These are phyloP conservation scores for Jatropha multifida DNA, from an alignment of 441 rosid species.

Conservation along the genomic window DNA sequence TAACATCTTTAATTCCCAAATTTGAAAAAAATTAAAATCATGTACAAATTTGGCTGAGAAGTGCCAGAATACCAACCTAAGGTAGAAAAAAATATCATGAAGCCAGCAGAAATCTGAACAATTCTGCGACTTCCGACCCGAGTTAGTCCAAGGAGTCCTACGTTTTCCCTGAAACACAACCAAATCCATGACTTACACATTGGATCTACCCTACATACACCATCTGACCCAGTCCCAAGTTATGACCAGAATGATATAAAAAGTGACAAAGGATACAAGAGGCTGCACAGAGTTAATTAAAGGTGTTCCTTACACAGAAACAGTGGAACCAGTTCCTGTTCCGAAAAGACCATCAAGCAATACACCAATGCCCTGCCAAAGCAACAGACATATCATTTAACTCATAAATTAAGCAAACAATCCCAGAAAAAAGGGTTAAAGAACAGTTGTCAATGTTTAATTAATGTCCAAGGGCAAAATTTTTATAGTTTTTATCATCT, in stretches of 20 bases:
- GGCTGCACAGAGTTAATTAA: slow-evolving; percentile 15
- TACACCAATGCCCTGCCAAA: slow-evolving; percentile 82
- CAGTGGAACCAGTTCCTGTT: slow-evolving; percentile 75
- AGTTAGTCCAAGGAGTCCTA: slow-evolving; percentile 93
- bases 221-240: background rate
- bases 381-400: background rate
- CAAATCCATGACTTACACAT: background rate
- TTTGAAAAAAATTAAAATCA: no score
- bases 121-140: slow-evolving; percentile 97
- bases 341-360: slow-evolving; percentile 87
- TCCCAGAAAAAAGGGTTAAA: background rate
- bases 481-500: background rate
- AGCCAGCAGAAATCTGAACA: slow-evolving; percentile 92
- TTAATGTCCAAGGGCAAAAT: background rate
- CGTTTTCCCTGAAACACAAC: slow-evolving; percentile 71
- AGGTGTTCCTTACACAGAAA: slow-evolving; percentile 64
- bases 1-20: no score
- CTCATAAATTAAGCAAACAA: background rate
- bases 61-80: slow-evolving; percentile 50
- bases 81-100: slow-evolving; percentile 95
- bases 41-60: background rate
- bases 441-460: no score
- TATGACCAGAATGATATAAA: background rate
- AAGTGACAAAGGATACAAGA: background rate
- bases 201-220: background rate